phyloP scores from a whole-genome alignment of 1,284 basidiomycete genomes.

The Apiotrichum veenhuisii region DNA sequence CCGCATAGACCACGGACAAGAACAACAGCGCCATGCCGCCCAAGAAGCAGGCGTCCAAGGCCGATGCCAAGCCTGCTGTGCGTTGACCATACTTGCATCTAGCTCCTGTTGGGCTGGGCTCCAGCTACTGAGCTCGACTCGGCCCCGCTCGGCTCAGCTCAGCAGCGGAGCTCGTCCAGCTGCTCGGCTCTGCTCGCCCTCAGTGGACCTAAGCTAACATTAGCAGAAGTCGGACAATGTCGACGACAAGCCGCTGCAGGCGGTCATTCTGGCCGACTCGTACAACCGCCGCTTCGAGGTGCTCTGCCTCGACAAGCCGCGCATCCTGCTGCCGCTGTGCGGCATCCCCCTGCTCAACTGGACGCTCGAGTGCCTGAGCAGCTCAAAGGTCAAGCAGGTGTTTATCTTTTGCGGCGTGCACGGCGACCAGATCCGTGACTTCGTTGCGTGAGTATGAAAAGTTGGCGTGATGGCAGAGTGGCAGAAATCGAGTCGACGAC shows the following conservation, averaged over 20 bases:
- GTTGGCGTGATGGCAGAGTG: conserved; percentile 1
- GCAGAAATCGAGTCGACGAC: no score
- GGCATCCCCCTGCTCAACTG: conserved; percentile 90
- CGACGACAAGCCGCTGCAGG: conserved; percentile 79
- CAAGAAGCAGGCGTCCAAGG: conserved; percentile 36
- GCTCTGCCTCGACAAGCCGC: conserved; percentile 73
- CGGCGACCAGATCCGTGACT: conserved; percentile 73
- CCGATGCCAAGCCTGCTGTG: conserved; percentile 24
- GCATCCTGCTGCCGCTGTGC: conserved; percentile 87
- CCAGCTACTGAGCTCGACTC: no score
- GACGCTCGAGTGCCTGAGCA: conserved; percentile 89
- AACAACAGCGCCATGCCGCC: conserved; percentile 33
- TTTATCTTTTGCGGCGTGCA: conserved; percentile 90
- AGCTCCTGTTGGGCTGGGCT: neutral
- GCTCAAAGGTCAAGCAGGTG: conserved; percentile 90
- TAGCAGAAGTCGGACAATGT: conserved; percentile 38
- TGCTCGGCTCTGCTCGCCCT: no score
- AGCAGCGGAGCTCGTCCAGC: no score
- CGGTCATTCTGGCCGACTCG: conserved; percentile 89
- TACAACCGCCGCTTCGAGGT: conserved; percentile 91
- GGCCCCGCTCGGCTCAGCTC: no score
- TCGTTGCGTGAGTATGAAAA: conserved; percentile 47
- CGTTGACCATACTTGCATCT: conserved; percentile 2
- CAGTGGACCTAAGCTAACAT: conserved; percentile 14
- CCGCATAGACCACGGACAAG: no score